Conservation (phyloP, 495 filamentous ascomycete species). For the Penicillium manginii region DNA sequence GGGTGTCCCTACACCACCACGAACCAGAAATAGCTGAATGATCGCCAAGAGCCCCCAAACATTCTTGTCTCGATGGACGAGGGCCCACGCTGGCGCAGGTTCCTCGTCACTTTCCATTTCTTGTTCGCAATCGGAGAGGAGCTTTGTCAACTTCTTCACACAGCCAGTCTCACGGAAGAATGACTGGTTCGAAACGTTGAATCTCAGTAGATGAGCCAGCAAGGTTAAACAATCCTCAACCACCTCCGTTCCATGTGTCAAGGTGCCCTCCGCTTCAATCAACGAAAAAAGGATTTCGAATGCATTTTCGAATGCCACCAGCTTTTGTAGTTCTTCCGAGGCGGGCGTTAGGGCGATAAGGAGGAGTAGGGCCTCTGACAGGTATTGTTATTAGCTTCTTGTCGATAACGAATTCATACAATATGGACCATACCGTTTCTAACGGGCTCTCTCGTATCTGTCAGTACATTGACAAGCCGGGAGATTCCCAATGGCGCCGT, state of each 20-base stretch:
- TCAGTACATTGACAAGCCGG: constrained; percentile 78
- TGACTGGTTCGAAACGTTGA: constrained; percentile 91
- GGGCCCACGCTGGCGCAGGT: constrained; percentile 70
- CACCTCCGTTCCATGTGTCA: constrained; percentile 84
- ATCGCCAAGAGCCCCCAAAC: constrained; percentile 88
- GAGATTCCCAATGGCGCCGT: constrained; percentile 87
- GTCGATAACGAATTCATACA: background rate
- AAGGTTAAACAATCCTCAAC: constrained; percentile 95
- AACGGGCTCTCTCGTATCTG: constrained; percentile 85
- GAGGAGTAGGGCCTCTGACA: constrained; percentile 65
- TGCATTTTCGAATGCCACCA: constrained; percentile 92
- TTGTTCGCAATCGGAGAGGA: constrained; percentile 67
- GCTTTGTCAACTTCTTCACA: constrained; percentile 69
- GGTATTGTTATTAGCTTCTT: constrained; percentile 19
- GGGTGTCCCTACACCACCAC: constrained; percentile 76
- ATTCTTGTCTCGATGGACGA: constrained; percentile 83
- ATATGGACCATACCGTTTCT: constrained; percentile 68
- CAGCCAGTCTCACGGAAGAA: constrained; percentile 91
- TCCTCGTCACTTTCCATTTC: constrained; percentile 61
- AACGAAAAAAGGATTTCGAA: constrained; percentile 86
- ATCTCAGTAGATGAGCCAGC: constrained; percentile 84
- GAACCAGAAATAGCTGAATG: constrained; percentile 80
- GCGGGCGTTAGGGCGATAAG: constrained; percentile 70
- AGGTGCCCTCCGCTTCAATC: constrained; percentile 77
- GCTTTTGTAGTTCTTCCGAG: constrained; percentile 85